Conservation (phyloP, 1,139 yeast genomes). For the Meyerozyma guilliermondii region DNA sequence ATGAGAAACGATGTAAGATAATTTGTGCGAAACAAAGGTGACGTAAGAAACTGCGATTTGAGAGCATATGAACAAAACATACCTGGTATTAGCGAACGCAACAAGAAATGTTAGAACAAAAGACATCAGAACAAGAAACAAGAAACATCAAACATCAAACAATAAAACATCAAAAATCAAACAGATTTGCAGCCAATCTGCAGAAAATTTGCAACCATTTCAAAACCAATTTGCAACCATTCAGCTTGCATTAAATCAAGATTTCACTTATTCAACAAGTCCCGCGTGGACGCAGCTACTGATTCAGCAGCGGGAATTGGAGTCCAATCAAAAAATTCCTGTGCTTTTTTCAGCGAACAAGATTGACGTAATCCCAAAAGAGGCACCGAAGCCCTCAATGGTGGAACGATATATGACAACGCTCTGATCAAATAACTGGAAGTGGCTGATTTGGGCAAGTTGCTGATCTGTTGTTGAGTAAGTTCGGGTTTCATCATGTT, state of each 20-base stretch:
- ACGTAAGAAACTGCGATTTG: too few species aligned
- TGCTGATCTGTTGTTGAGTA: neutral
- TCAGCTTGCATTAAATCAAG: too few species aligned
- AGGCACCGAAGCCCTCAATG: neutral
- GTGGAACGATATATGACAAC: neutral
- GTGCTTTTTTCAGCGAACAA: slow-evolving; percentile 3
- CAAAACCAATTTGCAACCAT: too few species aligned
- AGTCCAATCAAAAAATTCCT: slow-evolving; percentile 6
- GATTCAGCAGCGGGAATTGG: slow-evolving; percentile 5
- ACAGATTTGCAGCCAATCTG: too few species aligned
- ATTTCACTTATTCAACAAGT: neutral
- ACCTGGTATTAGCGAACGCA: too few species aligned
- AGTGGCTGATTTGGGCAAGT: neutral
- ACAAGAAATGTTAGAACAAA: too few species aligned
- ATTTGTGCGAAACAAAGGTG: neutral
- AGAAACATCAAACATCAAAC: too few species aligned
- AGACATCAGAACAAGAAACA: too few species aligned
- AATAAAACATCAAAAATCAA: neutral
- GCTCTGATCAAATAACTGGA: neutral
- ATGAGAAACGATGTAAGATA: neutral
- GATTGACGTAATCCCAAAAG: neutral
- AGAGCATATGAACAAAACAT: too few species aligned
- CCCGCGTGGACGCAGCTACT: neutral
- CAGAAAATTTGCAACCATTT: too few species aligned
- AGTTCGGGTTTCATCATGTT: neutral